Evolutionary conservation across 2,329 filamentous ascomycete genomes (phyloP).

Genomic region (Bipolaris cookei): DNA sequence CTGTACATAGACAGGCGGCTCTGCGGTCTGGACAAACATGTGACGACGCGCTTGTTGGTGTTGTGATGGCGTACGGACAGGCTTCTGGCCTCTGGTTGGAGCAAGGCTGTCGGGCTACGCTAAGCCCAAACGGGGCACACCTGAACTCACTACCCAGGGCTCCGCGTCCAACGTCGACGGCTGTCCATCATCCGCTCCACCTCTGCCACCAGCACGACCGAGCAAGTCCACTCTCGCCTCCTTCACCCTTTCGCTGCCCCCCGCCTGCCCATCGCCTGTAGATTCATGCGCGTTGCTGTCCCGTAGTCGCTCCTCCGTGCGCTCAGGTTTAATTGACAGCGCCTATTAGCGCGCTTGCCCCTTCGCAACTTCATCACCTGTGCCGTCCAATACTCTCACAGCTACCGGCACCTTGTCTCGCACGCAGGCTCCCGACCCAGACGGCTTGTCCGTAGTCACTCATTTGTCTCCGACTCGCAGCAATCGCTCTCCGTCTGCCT

Average conservation of each 20-base stretch:
- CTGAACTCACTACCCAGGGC: constrained; percentile 22
- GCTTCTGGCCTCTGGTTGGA: background rate
- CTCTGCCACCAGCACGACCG: constrained; percentile 15
- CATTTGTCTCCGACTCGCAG: constrained; percentile 44
- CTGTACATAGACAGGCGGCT: background rate
- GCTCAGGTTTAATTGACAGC: constrained; percentile 35
- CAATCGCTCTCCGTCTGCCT: constrained; percentile 35
- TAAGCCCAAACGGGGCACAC: constrained; percentile 24
- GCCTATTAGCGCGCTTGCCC: constrained; percentile 38
- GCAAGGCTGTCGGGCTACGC: constrained; percentile 23
- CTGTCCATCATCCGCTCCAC: constrained; percentile 22
- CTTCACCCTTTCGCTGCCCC: constrained; percentile 16
- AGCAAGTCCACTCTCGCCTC: constrained; percentile 19
- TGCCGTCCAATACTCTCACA: constrained; percentile 24
- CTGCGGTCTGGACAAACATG: background rate
- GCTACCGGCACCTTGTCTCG: constrained; percentile 54
- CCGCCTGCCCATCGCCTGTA: constrained; percentile 7
- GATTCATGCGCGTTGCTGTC: constrained; percentile 35
- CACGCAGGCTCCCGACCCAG: constrained; percentile 48
- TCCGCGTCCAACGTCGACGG: constrained; percentile 22
- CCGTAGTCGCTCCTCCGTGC: constrained; percentile 29
- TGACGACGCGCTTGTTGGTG: constrained; percentile 2
- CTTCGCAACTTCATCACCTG: constrained; percentile 31
- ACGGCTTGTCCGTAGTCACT: constrained; percentile 56
- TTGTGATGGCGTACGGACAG: constrained; percentile 8